These are phyloP conservation scores for Coprinellus aureogranulatus DNA, from an alignment of 768 basidiomycete genomes.

Conservation along the genomic window DNA sequence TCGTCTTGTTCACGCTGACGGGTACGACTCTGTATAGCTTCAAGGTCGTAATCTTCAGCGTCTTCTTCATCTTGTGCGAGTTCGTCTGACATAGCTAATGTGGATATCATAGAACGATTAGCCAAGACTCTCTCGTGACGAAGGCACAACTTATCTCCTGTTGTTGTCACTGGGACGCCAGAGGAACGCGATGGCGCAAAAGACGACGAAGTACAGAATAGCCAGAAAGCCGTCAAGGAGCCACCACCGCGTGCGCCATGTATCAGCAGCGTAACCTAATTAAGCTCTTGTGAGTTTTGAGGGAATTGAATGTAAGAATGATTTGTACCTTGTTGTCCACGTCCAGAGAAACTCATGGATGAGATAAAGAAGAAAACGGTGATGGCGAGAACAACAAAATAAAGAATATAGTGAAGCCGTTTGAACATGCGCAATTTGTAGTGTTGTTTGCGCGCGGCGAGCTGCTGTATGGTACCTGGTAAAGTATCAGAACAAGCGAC, in stretches of 20 bases:
- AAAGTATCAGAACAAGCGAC: slow-evolving; percentile 5
- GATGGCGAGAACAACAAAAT: slow-evolving; percentile 78
- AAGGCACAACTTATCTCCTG: slow-evolving; percentile 62
- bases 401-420: slow-evolving; percentile 78
- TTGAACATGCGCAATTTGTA: slow-evolving; percentile 90
- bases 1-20: slow-evolving; percentile 56
- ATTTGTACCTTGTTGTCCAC: slow-evolving; percentile 82
- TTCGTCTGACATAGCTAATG: slow-evolving; percentile 95
- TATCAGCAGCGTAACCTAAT: slow-evolving; percentile 85
- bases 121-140: slow-evolving; percentile 20
- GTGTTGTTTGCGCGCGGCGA: slow-evolving; percentile 80
- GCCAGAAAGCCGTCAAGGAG: slow-evolving; percentile 93
- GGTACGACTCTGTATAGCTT: slow-evolving; percentile 62
- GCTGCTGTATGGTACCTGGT: slow-evolving; percentile 82
- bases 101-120: slow-evolving; percentile 35
- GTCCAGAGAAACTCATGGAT: slow-evolving; percentile 85
- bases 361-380: slow-evolving; percentile 91
- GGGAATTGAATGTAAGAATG: slow-evolving; percentile 4
- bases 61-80: slow-evolving; percentile 92
- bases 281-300: slow-evolving; percentile 4
- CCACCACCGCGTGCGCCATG: slow-evolving; percentile 94
- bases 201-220: slow-evolving; percentile 80
- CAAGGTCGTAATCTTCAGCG: slow-evolving; percentile 89
- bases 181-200: slow-evolving; percentile 77
- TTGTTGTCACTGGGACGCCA: slow-evolving; percentile 94